Evolutionary conservation across 768 basidiomycete genomes (phyloP).

Genomic region (Tricholoma bakamatsutake): DNA sequence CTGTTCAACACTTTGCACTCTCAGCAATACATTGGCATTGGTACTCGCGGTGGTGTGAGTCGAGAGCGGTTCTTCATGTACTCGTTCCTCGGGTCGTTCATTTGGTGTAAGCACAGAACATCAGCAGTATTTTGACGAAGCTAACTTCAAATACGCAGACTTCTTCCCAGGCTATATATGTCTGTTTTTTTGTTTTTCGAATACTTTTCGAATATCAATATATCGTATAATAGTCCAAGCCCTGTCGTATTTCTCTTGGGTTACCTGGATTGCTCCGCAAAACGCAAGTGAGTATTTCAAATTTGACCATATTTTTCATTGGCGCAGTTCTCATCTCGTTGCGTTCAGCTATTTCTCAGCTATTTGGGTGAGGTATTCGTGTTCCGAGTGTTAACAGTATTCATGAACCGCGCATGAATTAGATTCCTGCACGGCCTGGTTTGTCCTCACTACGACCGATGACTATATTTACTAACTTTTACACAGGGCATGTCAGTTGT

Average conservation of each 20-base stretch:
- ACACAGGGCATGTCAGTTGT: constrained; percentile 58
- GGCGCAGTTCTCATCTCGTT: no score
- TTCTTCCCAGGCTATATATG: constrained; percentile 56
- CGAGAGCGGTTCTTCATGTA: constrained; percentile 76
- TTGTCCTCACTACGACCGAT: no score
- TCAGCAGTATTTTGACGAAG: no score
- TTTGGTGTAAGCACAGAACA: constrained; percentile 37
- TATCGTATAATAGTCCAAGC: constrained; percentile 24
- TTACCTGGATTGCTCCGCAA: constrained; percentile 62
- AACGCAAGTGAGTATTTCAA: constrained; percentile 44
- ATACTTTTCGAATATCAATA: no score
- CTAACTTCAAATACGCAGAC: constrained; percentile 14
- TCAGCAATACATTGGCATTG: constrained; percentile 60
- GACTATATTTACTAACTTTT: no score
- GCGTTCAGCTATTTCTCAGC: no score
- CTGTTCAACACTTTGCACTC: constrained; percentile 81
- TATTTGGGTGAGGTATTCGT: no score
- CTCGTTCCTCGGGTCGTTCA: constrained; percentile 48
- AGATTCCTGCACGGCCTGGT: constrained; percentile 50
- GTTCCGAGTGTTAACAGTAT: no score
- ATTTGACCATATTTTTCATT: no score
- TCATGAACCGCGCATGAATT: constrained; percentile 50
- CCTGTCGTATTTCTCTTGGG: constrained; percentile 55
- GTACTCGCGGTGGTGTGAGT: constrained; percentile 57
- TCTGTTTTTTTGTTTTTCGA: constrained; percentile 37